Conservation (phyloP, 192 early-diverging fungal species). For the Phlyctochytrium planicorne region DNA sequence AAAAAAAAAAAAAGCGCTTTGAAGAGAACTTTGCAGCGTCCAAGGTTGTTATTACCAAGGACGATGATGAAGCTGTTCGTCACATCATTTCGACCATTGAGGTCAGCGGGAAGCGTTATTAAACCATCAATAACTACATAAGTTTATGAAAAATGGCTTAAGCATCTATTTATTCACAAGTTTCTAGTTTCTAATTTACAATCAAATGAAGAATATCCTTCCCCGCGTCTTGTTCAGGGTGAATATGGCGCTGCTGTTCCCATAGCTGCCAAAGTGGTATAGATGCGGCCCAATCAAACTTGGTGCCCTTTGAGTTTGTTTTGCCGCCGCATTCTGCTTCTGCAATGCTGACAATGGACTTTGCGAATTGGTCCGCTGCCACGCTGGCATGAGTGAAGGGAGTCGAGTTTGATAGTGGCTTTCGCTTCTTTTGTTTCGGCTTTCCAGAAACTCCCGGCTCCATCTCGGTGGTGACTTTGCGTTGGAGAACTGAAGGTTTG, state of each 20-base stretch:
- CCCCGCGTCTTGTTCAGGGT: not conserved
- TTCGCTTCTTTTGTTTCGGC: not conserved
- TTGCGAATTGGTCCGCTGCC: not conserved
- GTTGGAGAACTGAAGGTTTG: not conserved
- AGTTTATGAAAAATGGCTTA: not conserved
- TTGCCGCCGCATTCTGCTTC: not conserved
- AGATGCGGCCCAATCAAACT: not conserved
- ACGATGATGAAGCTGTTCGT: conserved; percentile 37
- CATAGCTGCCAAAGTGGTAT: conserved; percentile 4
- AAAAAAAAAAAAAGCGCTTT: conserved; percentile 12
- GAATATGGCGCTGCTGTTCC: not conserved
- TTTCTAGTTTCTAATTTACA: not conserved
- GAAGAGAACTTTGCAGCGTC: conserved; percentile 38
- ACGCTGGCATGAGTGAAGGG: not conserved
- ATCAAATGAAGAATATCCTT: conserved; percentile 2
- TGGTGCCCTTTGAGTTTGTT: not conserved
- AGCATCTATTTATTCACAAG: not conserved
- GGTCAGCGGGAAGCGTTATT: conserved; percentile 40
- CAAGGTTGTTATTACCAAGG: conserved; percentile 35
- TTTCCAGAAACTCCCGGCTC: not conserved
- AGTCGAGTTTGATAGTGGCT: not conserved
- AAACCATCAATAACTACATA: too few species aligned
- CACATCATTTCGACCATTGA: conserved; percentile 26
- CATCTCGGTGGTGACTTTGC: not conserved
- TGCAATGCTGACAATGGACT: not conserved